Conservation (phyloP, 2,329 filamentous ascomycete species). For the Dryadomyces sulphureus region DNA sequence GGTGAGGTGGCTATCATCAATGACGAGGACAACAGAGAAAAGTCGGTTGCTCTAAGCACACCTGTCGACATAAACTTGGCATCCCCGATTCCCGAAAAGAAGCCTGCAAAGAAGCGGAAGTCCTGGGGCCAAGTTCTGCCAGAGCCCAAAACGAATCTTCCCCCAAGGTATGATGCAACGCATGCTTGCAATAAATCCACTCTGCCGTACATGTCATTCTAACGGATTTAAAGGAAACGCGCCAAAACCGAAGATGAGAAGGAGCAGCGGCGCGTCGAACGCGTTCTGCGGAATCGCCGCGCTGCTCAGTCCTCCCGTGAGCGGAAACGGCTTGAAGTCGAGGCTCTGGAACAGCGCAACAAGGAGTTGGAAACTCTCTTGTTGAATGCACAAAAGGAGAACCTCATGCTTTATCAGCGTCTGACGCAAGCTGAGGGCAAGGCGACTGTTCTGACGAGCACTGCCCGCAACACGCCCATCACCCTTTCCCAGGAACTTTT, state of each 20-base stretch:
- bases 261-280: conserved; percentile 92
- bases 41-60: not conserved
- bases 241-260: conserved; percentile 99
- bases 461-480: conserved; percentile 26
- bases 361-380: conserved; percentile 53
- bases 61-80: not conserved
- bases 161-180: conserved; percentile 48
- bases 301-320: conserved; percentile 94
- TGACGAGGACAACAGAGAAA: conserved; percentile 10
- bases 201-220: not conserved
- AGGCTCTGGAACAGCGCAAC: conserved; percentile 67
- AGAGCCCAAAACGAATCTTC: conserved; percentile 90
- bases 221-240: conserved; percentile 53
- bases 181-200: not conserved
- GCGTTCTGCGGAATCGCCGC: conserved; percentile 88
- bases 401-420: conserved; percentile 32
- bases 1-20: not conserved
- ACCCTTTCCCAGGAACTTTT: conserved; percentile 47
- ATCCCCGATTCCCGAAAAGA: conserved; percentile 39
- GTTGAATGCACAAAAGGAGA: conserved; percentile 19
- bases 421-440: conserved; percentile 32
- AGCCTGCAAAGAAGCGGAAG: conserved; percentile 82
- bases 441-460: conserved; percentile 22
- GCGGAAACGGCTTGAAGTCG: conserved; percentile 77
- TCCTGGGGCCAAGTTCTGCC: conserved; percentile 97